Evolutionary conservation across 169 alveolate genomes (phyloP).

Genomic region (Theileria equi): DNA sequence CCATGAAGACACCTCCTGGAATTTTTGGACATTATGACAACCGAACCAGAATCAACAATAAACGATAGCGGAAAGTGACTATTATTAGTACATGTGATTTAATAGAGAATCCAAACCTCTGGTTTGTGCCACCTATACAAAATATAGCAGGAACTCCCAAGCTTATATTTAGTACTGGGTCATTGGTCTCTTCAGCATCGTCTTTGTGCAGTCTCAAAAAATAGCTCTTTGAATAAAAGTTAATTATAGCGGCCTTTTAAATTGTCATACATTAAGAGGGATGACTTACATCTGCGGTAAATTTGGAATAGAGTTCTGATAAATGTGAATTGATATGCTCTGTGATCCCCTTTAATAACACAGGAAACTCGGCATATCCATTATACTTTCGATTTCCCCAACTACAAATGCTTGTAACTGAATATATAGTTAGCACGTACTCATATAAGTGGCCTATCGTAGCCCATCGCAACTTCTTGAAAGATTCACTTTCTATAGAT

Average conservation of each 20-base stretch:
- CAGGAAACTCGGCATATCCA: conserved; percentile 45
- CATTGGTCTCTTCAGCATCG: conserved; percentile 66
- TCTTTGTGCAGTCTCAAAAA: conserved; percentile 60
- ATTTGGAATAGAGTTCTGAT: conserved; percentile 18
- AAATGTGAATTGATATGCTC: conserved; percentile 15
- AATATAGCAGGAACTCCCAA: conserved; percentile 64
- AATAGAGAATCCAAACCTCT: conserved; percentile 2
- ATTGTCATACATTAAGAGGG: background rate
- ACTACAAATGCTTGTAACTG: background rate
- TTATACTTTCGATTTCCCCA: conserved; percentile 51
- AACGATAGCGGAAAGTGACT: conserved; percentile 51
- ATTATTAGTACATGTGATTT: background rate
- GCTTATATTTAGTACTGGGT: conserved; percentile 58
- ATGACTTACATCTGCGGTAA: conserved; percentile 48
- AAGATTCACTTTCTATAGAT: conserved; percentile 10
- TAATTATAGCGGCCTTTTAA: conserved; percentile 59
- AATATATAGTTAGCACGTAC: background rate
- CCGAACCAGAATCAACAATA: conserved; percentile 60
- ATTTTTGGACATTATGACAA: conserved; percentile 42
- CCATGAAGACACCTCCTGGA: conserved; percentile 63
- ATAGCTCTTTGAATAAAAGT: conserved; percentile 53
- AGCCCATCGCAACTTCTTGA: conserved; percentile 54
- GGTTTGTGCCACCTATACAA: conserved; percentile 46
- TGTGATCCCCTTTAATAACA: conserved; percentile 10
- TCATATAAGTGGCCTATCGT: conserved; percentile 64